A percentile compares a stretch with the other conserved stretches of the same genome.
These are phyloP conservation scores for Neurospora crassa DNA, from an alignment of 2,329 filamentous ascomycete genomes.

Conservation along the genomic window DNA sequence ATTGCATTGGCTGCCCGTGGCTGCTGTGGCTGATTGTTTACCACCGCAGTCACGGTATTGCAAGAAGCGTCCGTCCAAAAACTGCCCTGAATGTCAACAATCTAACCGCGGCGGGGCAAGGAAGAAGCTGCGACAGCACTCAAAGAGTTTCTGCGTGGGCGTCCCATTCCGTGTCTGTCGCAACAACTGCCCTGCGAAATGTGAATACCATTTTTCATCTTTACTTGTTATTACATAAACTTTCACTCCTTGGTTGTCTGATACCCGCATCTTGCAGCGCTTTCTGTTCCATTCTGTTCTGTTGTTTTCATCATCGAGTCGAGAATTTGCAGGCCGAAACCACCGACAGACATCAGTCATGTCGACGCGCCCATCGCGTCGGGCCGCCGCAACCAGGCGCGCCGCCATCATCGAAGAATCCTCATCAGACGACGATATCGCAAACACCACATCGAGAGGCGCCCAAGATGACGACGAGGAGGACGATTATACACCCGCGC, in stretches of 20 bases:
- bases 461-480: slow-evolving; percentile 47
- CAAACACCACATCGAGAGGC: slow-evolving; percentile 36
- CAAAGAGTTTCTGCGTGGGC: not conserved
- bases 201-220: not conserved
- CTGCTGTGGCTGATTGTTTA: slow-evolving; percentile 17
- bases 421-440: slow-evolving; percentile 61
- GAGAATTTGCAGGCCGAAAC: not conserved
- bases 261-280: not conserved
- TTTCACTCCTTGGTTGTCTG: not conserved
- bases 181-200: slow-evolving; percentile 1
- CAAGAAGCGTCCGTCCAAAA: not conserved
- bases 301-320: not conserved
- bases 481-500: slow-evolving; percentile 72
- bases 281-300: slow-evolving; percentile 2
- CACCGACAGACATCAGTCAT: slow-evolving; percentile 16
- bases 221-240: slow-evolving; percentile 3
- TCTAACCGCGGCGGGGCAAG: slow-evolving; percentile 6
- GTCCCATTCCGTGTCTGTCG: not conserved
- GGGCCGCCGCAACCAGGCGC: slow-evolving; percentile 47
- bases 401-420: slow-evolving; percentile 58
- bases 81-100: slow-evolving; percentile 14
- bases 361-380: slow-evolving; percentile 33
- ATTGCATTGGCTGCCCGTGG: slow-evolving; percentile 1
- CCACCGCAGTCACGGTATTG: slow-evolving; percentile 12
- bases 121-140: not conserved